Base-by-base conservation (phyloP, 2,329 filamentous ascomycete species). In the Ophiostoma australiae region DNA sequence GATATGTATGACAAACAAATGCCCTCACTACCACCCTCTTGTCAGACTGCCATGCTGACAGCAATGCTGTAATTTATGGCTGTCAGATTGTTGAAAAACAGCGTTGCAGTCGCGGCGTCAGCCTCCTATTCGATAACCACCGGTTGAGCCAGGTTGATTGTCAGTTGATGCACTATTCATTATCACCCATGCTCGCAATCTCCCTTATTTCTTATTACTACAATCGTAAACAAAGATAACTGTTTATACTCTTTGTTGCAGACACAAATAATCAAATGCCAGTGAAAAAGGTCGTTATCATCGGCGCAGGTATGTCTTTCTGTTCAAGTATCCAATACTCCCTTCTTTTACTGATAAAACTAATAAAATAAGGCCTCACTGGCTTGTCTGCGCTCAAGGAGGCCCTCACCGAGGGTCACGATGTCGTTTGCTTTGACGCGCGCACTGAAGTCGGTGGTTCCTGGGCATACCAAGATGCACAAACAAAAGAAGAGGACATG, bases 361-460 rank as follows among this genome's bases (percentile, higher is more conserved):
- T 48, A 17, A 48, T 17, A 44, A 17, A 8, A 63, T 2, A 33
- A 65, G 33, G 73, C 73, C 15, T 58, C n/a, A 11, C 52, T 58
- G 52, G 52, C 52, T 58, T 58, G n/a, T 58, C 52, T 13, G 76
- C 80, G 7, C 74, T 80, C 70, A 82, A 81, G 70, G 78, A 81
- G 73, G 80, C 78, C 69, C 75, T 81, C 33, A 77, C 79, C 15
- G 79, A 78, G 63, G 78, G 78, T 13, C 72, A 81, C 69, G 73
- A 77, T 0, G 78, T 76, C 69, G 78, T 78, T 6, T 75, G 77
- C 61, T 81, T 80, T 72, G 80, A 82, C 73, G 74, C 75, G 17
- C 77, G 78, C 27, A 69, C 73, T 20, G 75, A 76, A 67, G 76
- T 82, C 68, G 81, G 80, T 61, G 80, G 80, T 44, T 78, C 78